Base-by-base conservation (phyloP, 495 filamentous ascomycete genomes). In the Penicillium longicatenatum region DNA sequence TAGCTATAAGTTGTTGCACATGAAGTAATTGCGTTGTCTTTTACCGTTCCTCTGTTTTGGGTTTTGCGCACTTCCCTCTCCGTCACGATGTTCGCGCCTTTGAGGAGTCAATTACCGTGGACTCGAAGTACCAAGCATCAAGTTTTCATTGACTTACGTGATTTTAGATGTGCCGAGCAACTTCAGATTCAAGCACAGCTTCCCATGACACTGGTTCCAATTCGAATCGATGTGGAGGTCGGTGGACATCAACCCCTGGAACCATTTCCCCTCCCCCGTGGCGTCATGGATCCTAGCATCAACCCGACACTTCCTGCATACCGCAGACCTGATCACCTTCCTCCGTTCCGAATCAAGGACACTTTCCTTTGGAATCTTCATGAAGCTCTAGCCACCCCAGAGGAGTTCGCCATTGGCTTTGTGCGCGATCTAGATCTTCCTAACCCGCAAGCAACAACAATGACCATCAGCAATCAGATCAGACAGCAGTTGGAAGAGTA, bases 331-430 rank as follows among this genome's bases (percentile, higher is more conserved):
- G 93, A 97, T 41, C 75, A 83, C 47, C 87, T 91, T 21, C 87
- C 92, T 16, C 85, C 89, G 4, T 96, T 88, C 70, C 82, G 93
- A 46, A 79, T 99, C 33, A 92, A 96, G 70, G 94, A 99, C 62
- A 89, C 87, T 24, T 97, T 99, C 67, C 73, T 98, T 22, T 99
- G 94, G 94, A 99, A 99, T 67, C 80, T 99, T 10, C 92, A 98
- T 72, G 94, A 99, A 75, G 89, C 90, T 2, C 76, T 97, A 30
- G 89, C 93, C 11, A 99, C 94, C 0, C 96, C 94, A 4, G 94
- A 99, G 67, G 88, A 93, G 61, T 99, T 98, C 72, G 95, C 94
- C 5, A 81, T 86, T 54, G 83, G 79, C n/a, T 88, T 97, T 58
- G 92, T 96, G 30, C 90, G 95, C 60, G 94, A 99, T 69, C 83